phyloP scores from a whole-genome alignment of 176 grass and related monocot genomes.

The Rhynchospora tenuis region DNA sequence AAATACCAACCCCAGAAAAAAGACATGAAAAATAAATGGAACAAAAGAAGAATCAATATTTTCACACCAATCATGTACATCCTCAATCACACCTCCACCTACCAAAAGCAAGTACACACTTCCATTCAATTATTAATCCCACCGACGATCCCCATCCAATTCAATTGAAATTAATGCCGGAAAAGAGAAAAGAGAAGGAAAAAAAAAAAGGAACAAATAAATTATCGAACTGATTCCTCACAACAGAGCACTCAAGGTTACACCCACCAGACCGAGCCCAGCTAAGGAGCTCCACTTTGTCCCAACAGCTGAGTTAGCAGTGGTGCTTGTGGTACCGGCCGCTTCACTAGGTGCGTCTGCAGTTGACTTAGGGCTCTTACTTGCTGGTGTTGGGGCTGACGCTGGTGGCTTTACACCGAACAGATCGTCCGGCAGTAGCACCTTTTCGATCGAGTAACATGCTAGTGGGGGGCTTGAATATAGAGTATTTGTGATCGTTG shows the following conservation, averaged over 20 bases:
- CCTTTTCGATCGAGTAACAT: constrained; percentile 70
- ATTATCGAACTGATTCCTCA: constrained; percentile 9
- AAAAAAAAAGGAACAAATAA: neutral
- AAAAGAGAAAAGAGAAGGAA: neutral
- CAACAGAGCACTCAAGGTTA: constrained; percentile 17
- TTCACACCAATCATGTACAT: constrained; percentile 28
- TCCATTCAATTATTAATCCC: constrained; percentile 18
- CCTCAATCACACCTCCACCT: constrained; percentile 1
- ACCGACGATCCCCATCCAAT: constrained; percentile 10
- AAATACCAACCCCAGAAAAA: neutral
- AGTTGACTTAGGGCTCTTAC: constrained; percentile 32
- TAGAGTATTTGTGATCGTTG: constrained; percentile 37
- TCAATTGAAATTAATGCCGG: constrained; percentile 6
- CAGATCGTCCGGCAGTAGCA: constrained; percentile 54
- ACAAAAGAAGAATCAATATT: neutral
- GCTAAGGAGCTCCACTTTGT: constrained; percentile 19
- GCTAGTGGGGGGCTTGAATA: constrained; percentile 36
- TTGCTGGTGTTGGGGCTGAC: constrained; percentile 31
- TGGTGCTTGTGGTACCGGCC: neutral
- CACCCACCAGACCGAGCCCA: constrained; percentile 18
- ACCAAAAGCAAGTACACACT: constrained; percentile 21
- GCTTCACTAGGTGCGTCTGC: constrained; percentile 20
- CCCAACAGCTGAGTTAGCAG: neutral
- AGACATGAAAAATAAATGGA: neutral
- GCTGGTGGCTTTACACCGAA: constrained; percentile 55